phyloP scores from a whole-genome alignment of 257 asterid genomes.

The Fraxinus americana region DNA sequence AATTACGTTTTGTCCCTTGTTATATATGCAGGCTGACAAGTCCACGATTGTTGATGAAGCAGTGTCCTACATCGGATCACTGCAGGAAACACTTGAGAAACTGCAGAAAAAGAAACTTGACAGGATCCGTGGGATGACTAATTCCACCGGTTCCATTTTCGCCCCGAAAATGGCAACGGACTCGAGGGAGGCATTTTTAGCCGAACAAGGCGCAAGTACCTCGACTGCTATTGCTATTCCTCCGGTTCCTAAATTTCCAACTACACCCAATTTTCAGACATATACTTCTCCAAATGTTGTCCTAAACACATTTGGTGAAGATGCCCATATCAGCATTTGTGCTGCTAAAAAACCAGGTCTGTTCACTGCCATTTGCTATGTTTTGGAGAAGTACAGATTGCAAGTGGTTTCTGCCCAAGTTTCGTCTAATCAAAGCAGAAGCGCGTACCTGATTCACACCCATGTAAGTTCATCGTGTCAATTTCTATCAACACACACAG shows the following conservation, averaged over 20 bases:
- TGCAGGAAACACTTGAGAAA: conserved; percentile 26
- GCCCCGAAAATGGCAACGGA: conserved; percentile 14
- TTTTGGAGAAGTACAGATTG: conserved; percentile 44
- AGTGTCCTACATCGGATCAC: conserved; percentile 28
- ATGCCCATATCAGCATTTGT: conserved; percentile 39
- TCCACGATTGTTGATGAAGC: conserved; percentile 46
- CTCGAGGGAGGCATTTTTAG: conserved; percentile 35
- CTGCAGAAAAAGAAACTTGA: conserved; percentile 43
- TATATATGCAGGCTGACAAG: conserved; percentile 38
- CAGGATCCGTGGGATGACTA: conserved; percentile 26
- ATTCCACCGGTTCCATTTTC: conserved; percentile 2
- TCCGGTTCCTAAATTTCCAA: background rate
- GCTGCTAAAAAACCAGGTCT: conserved; percentile 32
- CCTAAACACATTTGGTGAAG: conserved; percentile 33
- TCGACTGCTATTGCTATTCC: conserved; percentile 2
- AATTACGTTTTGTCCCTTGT: background rate
- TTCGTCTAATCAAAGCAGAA: conserved; percentile 30
- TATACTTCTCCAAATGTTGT: conserved; percentile 40
- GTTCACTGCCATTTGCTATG: conserved; percentile 25
- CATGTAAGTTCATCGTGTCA: conserved; percentile 26
- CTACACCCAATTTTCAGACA: conserved; percentile 27
- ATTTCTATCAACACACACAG: background rate
- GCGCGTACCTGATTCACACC: conserved; percentile 38
- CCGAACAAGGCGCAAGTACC: conserved; percentile 32
- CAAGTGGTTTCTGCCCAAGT: conserved; percentile 39